phyloP scores from a whole-genome alignment of 2,329 filamentous ascomycete species.

The Epichloe uncinata region DNA sequence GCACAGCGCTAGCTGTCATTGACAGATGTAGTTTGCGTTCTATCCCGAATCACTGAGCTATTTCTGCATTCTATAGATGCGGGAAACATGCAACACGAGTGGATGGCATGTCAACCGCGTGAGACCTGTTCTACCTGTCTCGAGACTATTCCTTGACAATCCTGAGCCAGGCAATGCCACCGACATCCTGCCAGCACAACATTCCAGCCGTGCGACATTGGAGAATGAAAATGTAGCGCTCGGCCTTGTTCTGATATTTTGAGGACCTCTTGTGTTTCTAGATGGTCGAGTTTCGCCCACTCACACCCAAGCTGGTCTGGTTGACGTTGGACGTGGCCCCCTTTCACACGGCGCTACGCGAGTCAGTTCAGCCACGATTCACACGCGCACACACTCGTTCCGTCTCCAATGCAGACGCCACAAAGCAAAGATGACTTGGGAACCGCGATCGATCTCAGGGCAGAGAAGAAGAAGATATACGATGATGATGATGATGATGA shows the following conservation, averaged over 20 bases:
- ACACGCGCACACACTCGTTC: no score
- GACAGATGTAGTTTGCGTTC: not conserved
- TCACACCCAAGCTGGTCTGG: not conserved
- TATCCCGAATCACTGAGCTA: not conserved
- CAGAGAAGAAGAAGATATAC: no score
- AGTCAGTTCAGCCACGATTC: no score
- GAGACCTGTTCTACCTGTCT: not conserved
- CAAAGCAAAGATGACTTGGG: no score
- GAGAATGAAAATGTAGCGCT: not conserved
- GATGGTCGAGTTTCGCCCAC: not conserved
- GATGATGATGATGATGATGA: no score
- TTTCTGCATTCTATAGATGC: not conserved
- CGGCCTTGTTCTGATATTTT: not conserved
- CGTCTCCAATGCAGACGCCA: no score
- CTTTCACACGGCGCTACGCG: not conserved
- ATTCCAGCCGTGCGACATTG: not conserved
- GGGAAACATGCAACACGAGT: not conserved
- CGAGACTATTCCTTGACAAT: not conserved
- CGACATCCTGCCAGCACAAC: not conserved
- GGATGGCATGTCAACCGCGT: not conserved
- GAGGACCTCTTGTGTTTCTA: not conserved
- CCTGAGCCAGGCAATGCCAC: not conserved
- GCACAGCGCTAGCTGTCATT: no score
- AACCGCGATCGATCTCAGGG: no score
- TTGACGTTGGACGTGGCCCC: no score